Evolutionary conservation across 1,284 basidiomycete genomes (phyloP).

Genomic region (Peniophora sp.): DNA sequence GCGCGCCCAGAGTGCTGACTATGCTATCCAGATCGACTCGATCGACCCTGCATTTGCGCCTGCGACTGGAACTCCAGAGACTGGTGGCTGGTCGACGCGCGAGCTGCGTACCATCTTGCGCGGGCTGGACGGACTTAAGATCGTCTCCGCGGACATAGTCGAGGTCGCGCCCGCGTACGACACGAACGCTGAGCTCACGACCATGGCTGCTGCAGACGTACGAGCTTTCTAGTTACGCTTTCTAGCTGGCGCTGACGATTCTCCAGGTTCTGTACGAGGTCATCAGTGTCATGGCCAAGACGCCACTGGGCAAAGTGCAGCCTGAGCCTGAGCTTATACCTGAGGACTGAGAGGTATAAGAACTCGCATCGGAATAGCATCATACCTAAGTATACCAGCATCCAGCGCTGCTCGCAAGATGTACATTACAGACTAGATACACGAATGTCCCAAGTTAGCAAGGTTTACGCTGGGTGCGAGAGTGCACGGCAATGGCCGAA

Average conservation of each 20-base stretch:
- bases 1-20: background rate
- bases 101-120: conserved; percentile 68
- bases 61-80: conserved; percentile 67
- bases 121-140: conserved; percentile 63
- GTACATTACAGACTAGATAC: too few species aligned
- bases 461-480: too few species aligned
- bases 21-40: conserved; percentile 49
- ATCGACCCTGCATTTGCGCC: conserved; percentile 76
- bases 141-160: conserved; percentile 75
- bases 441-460: too few species aligned
- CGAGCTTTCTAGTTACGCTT: conserved; percentile 16
- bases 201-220: conserved; percentile 76
- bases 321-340: too few species aligned
- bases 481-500: too few species aligned
- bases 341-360: too few species aligned
- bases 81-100: conserved; percentile 70
- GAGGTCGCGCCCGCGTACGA: conserved; percentile 80
- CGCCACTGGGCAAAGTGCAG: conserved; percentile 53
- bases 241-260: background rate
- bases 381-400: too few species aligned
- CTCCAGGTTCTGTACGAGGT: conserved; percentile 63
- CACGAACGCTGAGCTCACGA: conserved; percentile 71
- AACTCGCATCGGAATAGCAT: too few species aligned
- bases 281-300: conserved; percentile 72
- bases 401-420: too few species aligned